Conservation (phyloP, 140 eudicot species). For the Anethum foeniculum region DNA sequence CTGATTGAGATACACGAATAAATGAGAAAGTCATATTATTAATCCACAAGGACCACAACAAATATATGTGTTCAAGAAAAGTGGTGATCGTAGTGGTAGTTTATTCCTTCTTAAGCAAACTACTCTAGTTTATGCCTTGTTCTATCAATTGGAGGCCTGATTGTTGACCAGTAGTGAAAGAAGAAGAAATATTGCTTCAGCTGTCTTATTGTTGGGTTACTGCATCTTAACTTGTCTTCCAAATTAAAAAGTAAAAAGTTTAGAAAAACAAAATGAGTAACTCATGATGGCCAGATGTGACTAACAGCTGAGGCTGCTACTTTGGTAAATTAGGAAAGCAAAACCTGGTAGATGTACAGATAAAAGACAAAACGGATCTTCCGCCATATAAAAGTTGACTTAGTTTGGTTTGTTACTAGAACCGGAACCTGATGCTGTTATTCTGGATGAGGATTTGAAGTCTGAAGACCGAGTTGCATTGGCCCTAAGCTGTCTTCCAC, state of each 20-base stretch:
- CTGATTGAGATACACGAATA: neutral
- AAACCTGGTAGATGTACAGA: neutral
- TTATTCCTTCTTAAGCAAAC: neutral
- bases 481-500: constrained; percentile 64
- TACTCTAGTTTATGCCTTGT: neutral
- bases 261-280: neutral
- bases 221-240: neutral
- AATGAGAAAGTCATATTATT: neutral
- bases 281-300: neutral
- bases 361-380: neutral
- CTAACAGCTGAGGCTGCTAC: neutral
- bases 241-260: neutral
- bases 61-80: neutral
- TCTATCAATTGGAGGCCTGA: neutral
- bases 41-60: neutral
- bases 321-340: neutral
- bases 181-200: neutral
- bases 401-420: constrained; percentile 32
- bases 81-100: neutral
- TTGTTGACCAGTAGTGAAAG: neutral
- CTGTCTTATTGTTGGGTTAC: neutral
- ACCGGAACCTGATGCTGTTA: constrained; percentile 53
- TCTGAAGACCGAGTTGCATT: constrained; percentile 69
- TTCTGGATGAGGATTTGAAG: constrained; percentile 58
- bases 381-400: constrained; percentile 13